Percentiles rank a stretch among this genome's conserved stretches.
Conservation (phyloP, 78 protist genomes). For the Dictyostelium firmibasis region DNA sequence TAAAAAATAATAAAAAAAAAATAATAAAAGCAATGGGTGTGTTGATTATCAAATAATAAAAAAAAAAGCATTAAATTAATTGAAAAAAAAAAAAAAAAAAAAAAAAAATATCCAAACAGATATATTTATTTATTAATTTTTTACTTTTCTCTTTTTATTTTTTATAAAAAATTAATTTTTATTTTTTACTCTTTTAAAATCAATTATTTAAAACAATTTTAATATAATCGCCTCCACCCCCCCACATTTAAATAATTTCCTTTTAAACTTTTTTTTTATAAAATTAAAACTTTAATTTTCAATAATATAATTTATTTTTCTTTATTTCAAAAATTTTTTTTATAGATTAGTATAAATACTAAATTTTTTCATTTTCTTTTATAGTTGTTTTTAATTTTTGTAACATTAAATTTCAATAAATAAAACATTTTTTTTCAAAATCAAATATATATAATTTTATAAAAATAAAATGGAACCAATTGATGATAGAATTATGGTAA, state of each 20-base stretch:
- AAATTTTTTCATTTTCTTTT: neutral
- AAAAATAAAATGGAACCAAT: constrained; percentile 67
- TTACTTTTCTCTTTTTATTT: neutral
- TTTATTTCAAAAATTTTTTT: neutral
- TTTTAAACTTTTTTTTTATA: neutral
- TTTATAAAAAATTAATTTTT: neutral
- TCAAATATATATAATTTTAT: neutral
- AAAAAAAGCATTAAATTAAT: neutral
- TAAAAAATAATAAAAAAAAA: neutral
- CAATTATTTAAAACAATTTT: neutral
- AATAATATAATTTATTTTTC: neutral
- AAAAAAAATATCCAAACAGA: too few species aligned
- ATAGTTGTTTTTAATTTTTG: neutral
- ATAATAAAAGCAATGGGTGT: neutral
- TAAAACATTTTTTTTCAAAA: neutral
- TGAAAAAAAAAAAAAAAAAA: neutral
- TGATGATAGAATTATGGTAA: constrained; percentile 81
- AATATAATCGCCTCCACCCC: too few species aligned
- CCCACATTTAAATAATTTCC: too few species aligned
- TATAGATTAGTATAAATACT: neutral
- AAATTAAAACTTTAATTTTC: neutral
- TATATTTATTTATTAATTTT: too few species aligned
- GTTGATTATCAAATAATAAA: neutral
- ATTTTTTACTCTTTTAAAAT: neutral
- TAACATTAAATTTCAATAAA: neutral